These are phyloP conservation scores for Phyllosticta paracitricarpa DNA, from an alignment of 2,329 filamentous ascomycete genomes.

Conservation along the genomic window DNA sequence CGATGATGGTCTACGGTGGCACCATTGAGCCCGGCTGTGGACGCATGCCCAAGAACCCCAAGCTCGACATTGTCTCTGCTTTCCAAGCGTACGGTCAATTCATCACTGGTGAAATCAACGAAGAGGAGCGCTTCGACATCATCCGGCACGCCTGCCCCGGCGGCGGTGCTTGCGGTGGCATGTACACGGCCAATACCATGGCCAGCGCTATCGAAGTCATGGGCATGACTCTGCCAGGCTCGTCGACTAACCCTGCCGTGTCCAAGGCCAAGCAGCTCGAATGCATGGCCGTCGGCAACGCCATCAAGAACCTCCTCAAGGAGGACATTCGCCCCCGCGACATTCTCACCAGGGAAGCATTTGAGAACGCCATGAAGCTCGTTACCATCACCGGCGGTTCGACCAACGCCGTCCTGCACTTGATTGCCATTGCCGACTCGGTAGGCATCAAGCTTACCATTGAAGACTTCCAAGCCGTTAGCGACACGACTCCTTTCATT, in stretches of 20 bases:
- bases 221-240: conserved; percentile 42
- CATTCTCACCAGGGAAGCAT: conserved; percentile 38
- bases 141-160: conserved; percentile 86
- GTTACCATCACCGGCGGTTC: conserved; percentile 42
- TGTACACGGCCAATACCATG: conserved; percentile 50
- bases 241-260: conserved; percentile 41
- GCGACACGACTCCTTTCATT: conserved; percentile 40
- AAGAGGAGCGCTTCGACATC: conserved; percentile 87
- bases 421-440: conserved; percentile 42
- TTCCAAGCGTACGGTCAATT: conserved; percentile 98
- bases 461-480: conserved; percentile 43
- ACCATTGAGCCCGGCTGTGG: conserved; percentile 81
- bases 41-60: conserved; percentile 54
- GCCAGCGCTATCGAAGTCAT: conserved; percentile 42
- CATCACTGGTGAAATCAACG: conserved; percentile 80
- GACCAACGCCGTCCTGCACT: conserved; percentile 42
- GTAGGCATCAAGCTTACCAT: conserved; percentile 41
- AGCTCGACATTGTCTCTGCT: conserved; percentile 90
- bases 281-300: conserved; percentile 39
- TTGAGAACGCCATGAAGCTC: conserved; percentile 43
- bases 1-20: conserved; percentile 95
- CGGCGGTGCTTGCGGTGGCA: conserved; percentile 74
- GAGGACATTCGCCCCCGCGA: conserved; percentile 41
- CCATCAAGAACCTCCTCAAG: conserved; percentile 41
- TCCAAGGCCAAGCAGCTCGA: conserved; percentile 42